phyloP scores from a whole-genome alignment of 129 eudicot genomes.

The Saposhnikovia divaricata region DNA sequence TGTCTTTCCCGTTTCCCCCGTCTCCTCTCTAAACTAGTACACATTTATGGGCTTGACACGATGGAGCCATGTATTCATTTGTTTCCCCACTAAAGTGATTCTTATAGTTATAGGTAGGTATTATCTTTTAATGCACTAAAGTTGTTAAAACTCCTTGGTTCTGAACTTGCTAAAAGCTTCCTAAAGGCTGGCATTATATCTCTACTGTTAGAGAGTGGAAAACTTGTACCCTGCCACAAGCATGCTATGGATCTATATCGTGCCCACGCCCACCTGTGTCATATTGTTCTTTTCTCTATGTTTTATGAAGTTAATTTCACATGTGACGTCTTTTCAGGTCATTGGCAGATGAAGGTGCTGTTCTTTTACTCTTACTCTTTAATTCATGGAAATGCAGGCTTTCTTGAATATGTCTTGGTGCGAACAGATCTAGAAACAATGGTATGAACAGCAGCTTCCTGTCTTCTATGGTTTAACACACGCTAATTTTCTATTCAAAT shows the following conservation, averaged over 20 bases:
- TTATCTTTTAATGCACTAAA: background rate
- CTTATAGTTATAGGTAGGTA: background rate
- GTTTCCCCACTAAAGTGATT: background rate
- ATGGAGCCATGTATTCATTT: background rate
- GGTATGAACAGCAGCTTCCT: constrained; percentile 32
- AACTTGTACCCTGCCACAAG: background rate
- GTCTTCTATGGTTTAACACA: constrained; percentile 30
- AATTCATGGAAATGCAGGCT: constrained; percentile 81
- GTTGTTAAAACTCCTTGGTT: background rate
- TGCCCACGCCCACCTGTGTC: background rate
- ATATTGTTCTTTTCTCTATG: background rate
- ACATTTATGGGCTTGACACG: background rate
- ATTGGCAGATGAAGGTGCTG: constrained; percentile 76
- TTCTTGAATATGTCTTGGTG: constrained; percentile 90
- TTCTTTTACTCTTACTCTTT: constrained; percentile 71
- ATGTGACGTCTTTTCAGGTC: constrained; percentile 46
- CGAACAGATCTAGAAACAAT: constrained; percentile 91
- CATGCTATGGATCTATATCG: background rate
- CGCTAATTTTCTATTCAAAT: too few relatives aligned
- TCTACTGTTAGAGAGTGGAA: too few relatives aligned
- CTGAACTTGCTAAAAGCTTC: background rate
- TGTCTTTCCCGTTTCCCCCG: background rate
- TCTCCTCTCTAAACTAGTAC: background rate
- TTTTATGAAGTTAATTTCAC: constrained; percentile 8
- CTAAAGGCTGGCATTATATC: background rate